Base-by-base conservation (phyloP, 2,329 filamentous ascomycete genomes). In the Colletotrichum limetticola region DNA sequence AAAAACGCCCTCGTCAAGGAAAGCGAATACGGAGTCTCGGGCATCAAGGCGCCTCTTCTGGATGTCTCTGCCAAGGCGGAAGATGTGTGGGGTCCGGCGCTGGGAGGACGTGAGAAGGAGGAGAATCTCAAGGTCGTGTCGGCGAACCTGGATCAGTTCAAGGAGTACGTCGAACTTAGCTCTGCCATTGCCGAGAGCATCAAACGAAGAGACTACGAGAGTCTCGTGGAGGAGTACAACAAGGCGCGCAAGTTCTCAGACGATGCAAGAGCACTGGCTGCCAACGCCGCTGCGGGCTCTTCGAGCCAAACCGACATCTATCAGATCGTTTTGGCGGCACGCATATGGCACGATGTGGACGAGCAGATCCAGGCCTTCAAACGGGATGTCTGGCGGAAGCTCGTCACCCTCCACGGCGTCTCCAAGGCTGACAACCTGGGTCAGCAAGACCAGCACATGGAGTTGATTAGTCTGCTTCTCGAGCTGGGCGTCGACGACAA, bases 401-500 rank as follows among this genome's bases (percentile, higher is more conserved):
- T 99, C 62, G 91, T 92, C 52, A 90, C 91, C 46, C 88, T 92
- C 11, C 92, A 95, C 79, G 86, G 87, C 76, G 80, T 88, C 75
- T 80, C 89, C 65, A 85, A 87, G 79, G 76, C 86, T 62, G 86
- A 91, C 78, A 79, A 80, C 53, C 77, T 81, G 63, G 83, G 79
- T 63, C 86, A 89, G 6, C 94, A 96, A 79, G 95, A 98, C 76
- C 89, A 92, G 80, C 93, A 98, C 78, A 95, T 98, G 91, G 95
- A 98, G 79, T 87, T 98, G 60, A 98, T 99, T 67, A 89, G 91
- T 26, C 87, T 98, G 46, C 87, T 99, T 66, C 85, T 99, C n/a
- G 96, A 99, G 81, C 86, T 99, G 24, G 97, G 97, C 7, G 95
- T 98, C 2, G 93, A 97, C 11, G 95, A 98, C 72, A 99, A 97